A percentile compares a stretch with the other conserved stretches of the same genome.
phyloP scores from a whole-genome alignment of 2,329 filamentous ascomycete genomes.

The Fusarium nodosum region DNA sequence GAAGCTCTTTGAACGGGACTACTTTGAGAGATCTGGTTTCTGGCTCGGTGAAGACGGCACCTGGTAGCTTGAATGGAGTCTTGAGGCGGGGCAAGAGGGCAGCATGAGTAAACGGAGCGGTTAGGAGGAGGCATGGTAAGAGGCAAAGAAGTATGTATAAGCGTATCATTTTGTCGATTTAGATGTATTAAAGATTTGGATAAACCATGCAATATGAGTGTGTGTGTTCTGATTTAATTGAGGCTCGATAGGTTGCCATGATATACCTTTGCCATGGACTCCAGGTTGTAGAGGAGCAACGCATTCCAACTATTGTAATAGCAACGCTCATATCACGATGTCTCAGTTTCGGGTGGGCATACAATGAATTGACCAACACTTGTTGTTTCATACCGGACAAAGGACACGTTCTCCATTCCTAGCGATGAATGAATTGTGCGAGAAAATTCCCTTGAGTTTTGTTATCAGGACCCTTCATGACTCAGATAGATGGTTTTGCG shows the following conservation, averaged over 20 bases:
- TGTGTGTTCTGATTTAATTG: constrained; percentile 5
- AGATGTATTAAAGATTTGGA: constrained; percentile 8
- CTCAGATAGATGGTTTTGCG: background rate
- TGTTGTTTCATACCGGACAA: constrained; percentile 28
- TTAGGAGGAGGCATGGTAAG: constrained; percentile 26
- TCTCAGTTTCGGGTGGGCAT: constrained; percentile 35
- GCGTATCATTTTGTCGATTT: constrained; percentile 43
- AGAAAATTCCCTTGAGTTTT: background rate
- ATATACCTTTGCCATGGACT: constrained; percentile 41
- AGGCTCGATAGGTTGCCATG: constrained; percentile 11
- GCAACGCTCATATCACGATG: constrained; percentile 43
- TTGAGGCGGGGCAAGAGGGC: constrained; percentile 26
- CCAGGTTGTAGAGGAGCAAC: constrained; percentile 51
- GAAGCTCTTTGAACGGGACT: constrained; percentile 26
- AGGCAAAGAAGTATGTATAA: constrained; percentile 42
- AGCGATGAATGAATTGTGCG: background rate
- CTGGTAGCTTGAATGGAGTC: constrained; percentile 22
- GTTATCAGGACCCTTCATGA: constrained; percentile 1
- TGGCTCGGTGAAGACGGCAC: constrained; percentile 22
- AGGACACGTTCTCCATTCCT: constrained; percentile 38
- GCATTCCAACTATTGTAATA: constrained; percentile 51
- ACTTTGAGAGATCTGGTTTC: constrained; percentile 20
- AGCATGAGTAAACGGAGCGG: constrained; percentile 23
- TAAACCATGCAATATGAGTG: constrained; percentile 10
- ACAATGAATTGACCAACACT: constrained; percentile 35